Evolutionary conservation across 2,329 filamentous ascomycete genomes (phyloP).

Genomic region (Coniochaeta ligniaria): DNA sequence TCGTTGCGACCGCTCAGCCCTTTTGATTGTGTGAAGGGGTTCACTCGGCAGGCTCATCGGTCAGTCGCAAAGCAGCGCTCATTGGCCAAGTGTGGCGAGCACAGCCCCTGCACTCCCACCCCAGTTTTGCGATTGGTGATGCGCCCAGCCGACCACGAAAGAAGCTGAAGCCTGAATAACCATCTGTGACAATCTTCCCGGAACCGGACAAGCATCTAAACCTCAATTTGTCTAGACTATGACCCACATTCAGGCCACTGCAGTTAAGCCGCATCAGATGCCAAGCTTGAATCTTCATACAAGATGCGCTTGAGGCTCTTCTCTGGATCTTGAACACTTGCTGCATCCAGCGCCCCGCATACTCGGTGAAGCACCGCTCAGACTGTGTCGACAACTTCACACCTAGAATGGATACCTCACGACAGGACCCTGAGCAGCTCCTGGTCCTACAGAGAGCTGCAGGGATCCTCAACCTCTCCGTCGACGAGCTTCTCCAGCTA

Average conservation of each 20-base stretch:
- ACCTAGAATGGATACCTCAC: background rate
- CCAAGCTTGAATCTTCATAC: background rate
- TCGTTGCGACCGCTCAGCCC: background rate
- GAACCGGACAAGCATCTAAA: background rate
- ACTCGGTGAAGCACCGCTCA: background rate
- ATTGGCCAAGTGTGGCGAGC: background rate
- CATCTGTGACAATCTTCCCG: background rate
- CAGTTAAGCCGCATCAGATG: background rate
- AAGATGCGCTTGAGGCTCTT: background rate
- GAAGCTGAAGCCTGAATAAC: background rate
- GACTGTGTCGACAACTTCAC: background rate
- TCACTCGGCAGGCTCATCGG: too few species aligned
- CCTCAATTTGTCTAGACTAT: background rate
- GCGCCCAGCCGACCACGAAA: background rate
- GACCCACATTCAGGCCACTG: background rate
- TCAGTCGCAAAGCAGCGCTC: too few species aligned
- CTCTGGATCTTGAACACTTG: background rate
- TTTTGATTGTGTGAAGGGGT: too few species aligned
- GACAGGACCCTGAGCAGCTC: background rate
- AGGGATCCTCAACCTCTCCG: constrained; percentile 13
- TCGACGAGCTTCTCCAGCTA: constrained; percentile 14
- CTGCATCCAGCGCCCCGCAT: background rate
- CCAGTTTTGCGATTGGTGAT: background rate
- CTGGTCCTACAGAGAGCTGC: constrained; percentile 11
- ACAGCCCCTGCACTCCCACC: background rate